These are phyloP conservation scores for Erysimum cheiranthoides DNA, from an alignment of 345 rosid species.

Conservation along the genomic window DNA sequence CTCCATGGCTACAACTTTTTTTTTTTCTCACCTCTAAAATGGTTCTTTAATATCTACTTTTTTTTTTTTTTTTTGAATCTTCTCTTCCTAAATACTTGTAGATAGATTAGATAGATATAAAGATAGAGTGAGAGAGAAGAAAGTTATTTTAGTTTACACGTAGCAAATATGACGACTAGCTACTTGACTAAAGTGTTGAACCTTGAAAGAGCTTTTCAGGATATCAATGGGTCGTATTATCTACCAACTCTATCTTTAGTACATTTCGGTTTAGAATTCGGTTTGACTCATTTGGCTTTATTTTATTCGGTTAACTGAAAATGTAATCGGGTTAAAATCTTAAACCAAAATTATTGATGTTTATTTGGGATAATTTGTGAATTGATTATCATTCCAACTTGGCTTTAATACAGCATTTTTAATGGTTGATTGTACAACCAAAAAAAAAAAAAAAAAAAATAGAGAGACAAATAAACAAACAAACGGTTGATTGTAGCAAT, in stretches of 20 bases:
- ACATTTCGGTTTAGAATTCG: constrained; percentile 12
- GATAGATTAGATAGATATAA: neutral
- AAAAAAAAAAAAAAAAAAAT: no score
- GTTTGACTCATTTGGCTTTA: neutral
- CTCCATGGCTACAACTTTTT: constrained; percentile 51
- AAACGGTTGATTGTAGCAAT: no score
- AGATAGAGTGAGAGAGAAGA: neutral
- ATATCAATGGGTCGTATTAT: constrained; percentile 25
- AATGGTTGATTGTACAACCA: no score
- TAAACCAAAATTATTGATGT: no score
- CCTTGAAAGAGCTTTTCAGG: constrained; percentile 24
- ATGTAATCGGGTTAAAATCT: no score
- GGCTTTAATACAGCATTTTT: no score
- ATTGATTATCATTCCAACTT: no score
- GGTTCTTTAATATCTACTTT: neutral
- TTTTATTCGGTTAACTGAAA: no score
- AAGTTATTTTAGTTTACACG: constrained; percentile 30
- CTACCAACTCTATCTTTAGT: neutral
- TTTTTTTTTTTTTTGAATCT: neutral
- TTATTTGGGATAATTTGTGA: no score
- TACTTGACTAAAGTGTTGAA: constrained; percentile 1
- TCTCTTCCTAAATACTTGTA: neutral
- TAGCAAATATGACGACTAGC: constrained; percentile 23
- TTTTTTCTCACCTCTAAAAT: constrained; percentile 1
- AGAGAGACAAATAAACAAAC: no score